Conservation (phyloP, 768 basidiomycete species). For the Lactarius hatsudake region DNA sequence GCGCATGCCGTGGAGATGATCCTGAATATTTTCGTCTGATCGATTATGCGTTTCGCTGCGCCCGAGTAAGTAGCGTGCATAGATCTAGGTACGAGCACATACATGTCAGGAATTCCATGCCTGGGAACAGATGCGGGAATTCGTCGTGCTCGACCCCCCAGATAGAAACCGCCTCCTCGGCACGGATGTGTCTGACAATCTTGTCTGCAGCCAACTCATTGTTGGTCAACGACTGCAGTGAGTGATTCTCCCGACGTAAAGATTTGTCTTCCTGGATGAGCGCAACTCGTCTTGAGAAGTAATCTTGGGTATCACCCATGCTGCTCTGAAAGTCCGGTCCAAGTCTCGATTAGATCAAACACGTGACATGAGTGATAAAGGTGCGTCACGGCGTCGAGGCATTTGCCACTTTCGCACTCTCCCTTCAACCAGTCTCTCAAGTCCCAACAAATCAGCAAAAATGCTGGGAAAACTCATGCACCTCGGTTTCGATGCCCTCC, state of each 20-base stretch:
- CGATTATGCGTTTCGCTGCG: constrained; percentile 54
- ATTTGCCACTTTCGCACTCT: background rate
- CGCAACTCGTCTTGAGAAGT: constrained; percentile 28
- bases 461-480: constrained; percentile 73
- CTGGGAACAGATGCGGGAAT: constrained; percentile 59
- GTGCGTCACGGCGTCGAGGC: background rate
- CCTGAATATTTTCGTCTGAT: constrained; percentile 58
- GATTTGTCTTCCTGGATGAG: constrained; percentile 33
- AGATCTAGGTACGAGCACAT: background rate
- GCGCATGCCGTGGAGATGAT: constrained; percentile 54
- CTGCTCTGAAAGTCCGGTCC: too few species aligned
- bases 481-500: constrained; percentile 71
- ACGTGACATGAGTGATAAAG: background rate
- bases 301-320: constrained; percentile 23
- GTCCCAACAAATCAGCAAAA: background rate
- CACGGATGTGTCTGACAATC: constrained; percentile 53
- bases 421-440: background rate
- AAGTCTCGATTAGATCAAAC: background rate
- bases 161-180: constrained; percentile 50
- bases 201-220: constrained; percentile 54
- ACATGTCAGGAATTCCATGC: constrained; percentile 80
- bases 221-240: constrained; percentile 29
- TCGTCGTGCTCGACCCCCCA: constrained; percentile 56
- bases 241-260: constrained; percentile 30
- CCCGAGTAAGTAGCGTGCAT: constrained; percentile 26